A percentile compares a stretch with the other conserved stretches of the same genome.
Evolutionary conservation across 768 basidiomycete genomes (phyloP).

Genomic region (Leucocoprinus leucothites): DNA sequence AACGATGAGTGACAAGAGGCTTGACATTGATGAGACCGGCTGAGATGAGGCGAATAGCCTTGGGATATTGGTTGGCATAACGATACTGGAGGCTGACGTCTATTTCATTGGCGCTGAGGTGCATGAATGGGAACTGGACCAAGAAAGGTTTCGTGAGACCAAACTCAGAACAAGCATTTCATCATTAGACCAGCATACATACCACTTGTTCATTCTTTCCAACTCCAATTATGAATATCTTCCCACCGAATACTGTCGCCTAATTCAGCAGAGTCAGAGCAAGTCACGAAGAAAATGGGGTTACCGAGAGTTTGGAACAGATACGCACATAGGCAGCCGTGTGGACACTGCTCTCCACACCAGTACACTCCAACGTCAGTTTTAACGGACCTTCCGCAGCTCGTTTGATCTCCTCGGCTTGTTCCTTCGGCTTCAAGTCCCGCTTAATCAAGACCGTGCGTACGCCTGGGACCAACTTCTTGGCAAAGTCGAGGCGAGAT

Average conservation of each 20-base stretch:
- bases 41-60: conserved; percentile 80
- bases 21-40: conserved; percentile 69
- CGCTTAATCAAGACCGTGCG: conserved; percentile 53
- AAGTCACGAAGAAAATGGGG: neutral
- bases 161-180: neutral
- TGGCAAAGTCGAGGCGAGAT: conserved; percentile 64
- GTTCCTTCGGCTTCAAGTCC: conserved; percentile 42
- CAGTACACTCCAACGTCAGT: conserved; percentile 62
- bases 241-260: conserved; percentile 64
- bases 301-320: too few relatives aligned
- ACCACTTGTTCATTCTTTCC: conserved; percentile 62
- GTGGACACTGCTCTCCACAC: conserved; percentile 59
- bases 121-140: conserved; percentile 67
- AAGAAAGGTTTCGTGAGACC: conserved; percentile 1
- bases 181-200: conserved; percentile 26
- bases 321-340: conserved; percentile 51
- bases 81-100: conserved; percentile 69
- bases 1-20: conserved; percentile 78
- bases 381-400: conserved; percentile 47
- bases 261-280: conserved; percentile 19
- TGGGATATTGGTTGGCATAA: conserved; percentile 77
- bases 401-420: conserved; percentile 49
- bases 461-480: conserved; percentile 55
- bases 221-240: conserved; percentile 70
- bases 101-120: conserved; percentile 67